phyloP scores from a whole-genome alignment of 2,329 filamentous ascomycete species.

The Colletotrichum scovillei region DNA sequence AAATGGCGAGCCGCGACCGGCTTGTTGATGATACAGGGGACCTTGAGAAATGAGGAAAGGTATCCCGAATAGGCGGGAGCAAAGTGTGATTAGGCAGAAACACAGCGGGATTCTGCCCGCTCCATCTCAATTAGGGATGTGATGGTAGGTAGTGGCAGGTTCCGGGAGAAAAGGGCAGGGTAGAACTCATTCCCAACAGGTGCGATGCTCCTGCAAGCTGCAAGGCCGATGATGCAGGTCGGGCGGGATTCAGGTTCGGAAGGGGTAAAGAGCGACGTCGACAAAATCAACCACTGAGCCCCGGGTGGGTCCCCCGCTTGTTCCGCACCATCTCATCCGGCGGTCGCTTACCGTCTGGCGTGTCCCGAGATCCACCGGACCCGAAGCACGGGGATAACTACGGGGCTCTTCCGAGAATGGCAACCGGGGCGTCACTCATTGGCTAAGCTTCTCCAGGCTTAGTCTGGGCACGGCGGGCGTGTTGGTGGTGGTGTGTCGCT shows the following conservation, averaged over 20 bases:
- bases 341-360: neutral
- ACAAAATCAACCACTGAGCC: neutral
- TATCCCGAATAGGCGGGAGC: too few relatives aligned
- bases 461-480: neutral
- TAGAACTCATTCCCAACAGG: neutral
- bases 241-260: neutral
- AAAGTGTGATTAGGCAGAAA: neutral
- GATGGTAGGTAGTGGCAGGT: neutral
- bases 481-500: neutral
- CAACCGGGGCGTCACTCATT: slow-evolving; percentile 16
- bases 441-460: neutral
- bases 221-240: neutral
- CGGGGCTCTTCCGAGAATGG: slow-evolving; percentile 23
- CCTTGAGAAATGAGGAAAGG: too few relatives aligned
- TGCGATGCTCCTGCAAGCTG: neutral
- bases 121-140: neutral
- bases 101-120: neutral
- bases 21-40: too few relatives aligned
- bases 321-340: neutral
- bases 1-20: too few relatives aligned
- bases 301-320: slow-evolving; percentile 1
- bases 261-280: neutral
- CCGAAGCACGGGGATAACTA: neutral
- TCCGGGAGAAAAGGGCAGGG: neutral
- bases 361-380: neutral